Conservation (phyloP, 306 rosid genomes). For the Vachellia collinsii region DNA sequence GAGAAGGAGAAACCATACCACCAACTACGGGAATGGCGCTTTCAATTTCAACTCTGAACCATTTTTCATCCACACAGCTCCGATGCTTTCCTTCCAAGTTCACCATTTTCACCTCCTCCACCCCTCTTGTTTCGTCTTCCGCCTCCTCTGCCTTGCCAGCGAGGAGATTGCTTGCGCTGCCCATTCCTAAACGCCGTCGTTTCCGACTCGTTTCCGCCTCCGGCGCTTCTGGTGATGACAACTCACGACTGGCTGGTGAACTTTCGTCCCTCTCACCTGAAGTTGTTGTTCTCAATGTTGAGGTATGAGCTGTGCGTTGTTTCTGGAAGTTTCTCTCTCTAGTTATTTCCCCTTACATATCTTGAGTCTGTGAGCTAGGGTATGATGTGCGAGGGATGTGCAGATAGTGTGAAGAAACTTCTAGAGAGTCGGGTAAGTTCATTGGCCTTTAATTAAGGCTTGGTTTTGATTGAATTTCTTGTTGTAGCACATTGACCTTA, state of each 20-base stretch:
- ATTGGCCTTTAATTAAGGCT: not conserved
- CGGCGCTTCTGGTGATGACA: constrained; percentile 46
- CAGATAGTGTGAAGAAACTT: constrained; percentile 72
- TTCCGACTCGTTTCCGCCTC: constrained; percentile 40
- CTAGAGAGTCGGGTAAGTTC: constrained; percentile 71
- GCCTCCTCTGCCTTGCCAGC: constrained; percentile 10
- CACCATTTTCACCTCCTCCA: constrained; percentile 31
- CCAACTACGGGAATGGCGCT: not conserved
- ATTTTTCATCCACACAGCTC: constrained; percentile 32
- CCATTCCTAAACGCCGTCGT: constrained; percentile 33
- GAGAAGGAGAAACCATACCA: not conserved
- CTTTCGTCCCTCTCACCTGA: constrained; percentile 42
- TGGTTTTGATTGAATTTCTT: not conserved
- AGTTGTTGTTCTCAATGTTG: constrained; percentile 62
- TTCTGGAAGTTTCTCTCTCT: not conserved
- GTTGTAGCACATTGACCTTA: not conserved
- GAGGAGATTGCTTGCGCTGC: constrained; percentile 24
- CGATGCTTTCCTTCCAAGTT: constrained; percentile 17
- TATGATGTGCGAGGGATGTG: constrained; percentile 85
- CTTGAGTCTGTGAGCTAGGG: constrained; percentile 37
- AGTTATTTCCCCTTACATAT: not conserved
- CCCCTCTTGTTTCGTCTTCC: constrained; percentile 4
- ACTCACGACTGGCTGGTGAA: constrained; percentile 42
- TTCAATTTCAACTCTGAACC: constrained; percentile 15
- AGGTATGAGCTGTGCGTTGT: constrained; percentile 40